Conservation (phyloP, 2,329 filamentous ascomycete genomes). For the Microsporum canis region DNA sequence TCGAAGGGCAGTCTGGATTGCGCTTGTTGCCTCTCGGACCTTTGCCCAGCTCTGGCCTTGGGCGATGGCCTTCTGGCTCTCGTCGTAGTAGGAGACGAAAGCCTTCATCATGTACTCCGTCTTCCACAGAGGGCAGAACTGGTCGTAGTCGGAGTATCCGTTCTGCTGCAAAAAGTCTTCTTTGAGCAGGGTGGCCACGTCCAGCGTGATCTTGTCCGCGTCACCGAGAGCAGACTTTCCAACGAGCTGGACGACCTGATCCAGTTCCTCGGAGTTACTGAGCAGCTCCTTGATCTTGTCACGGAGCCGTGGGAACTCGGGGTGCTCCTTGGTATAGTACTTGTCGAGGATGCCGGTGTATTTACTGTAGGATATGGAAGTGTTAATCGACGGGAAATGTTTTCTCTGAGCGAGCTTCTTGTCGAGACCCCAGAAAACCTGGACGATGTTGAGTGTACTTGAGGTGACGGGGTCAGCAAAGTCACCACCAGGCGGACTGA, state of each 20-base stretch:
- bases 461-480: conserved; percentile 97
- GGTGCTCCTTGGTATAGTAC: conserved; percentile 86
- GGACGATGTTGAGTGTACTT: conserved; percentile 89
- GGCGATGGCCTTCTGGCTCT: conserved; percentile 86
- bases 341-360: conserved; percentile 81
- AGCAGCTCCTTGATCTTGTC: conserved; percentile 90
- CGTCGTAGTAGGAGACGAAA: conserved; percentile 96
- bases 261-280: conserved; percentile 89
- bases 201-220: conserved; percentile 94
- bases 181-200: conserved; percentile 84
- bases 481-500: conserved; percentile 95
- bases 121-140: conserved; percentile 99
- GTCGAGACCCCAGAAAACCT: conserved; percentile 99
- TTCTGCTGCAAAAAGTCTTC: conserved; percentile 99
- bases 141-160: conserved; percentile 96
- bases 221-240: conserved; percentile 95
- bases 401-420: conserved; percentile 99
- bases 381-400: conserved; percentile 99
- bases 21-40: conserved; percentile 78
- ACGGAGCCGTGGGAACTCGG: conserved; percentile 85
- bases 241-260: conserved; percentile 96
- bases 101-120: conserved; percentile 99
- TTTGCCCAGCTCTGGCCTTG: conserved; percentile 88
- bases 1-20: conserved; percentile 73
- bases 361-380: conserved; percentile 87